Evolutionary conservation across 2,329 filamentous ascomycete genomes (phyloP), one percentile per base, ranked within the genome.

Genomic region (Thermoascus crustaceus): DNA sequence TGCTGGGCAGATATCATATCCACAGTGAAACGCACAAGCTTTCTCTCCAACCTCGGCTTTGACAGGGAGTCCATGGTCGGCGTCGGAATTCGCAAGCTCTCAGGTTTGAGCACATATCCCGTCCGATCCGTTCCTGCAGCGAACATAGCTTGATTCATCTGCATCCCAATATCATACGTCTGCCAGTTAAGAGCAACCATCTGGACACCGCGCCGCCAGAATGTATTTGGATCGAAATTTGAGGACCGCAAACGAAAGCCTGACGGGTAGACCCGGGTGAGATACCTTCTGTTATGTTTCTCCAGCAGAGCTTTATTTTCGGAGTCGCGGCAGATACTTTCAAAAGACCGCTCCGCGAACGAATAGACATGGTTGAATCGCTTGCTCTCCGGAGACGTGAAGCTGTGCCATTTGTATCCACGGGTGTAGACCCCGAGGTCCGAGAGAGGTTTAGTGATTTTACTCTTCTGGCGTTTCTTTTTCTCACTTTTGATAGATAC

Each of bases 141-240:
- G 56, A 95, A 98, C 91, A 98, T 96, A 53, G 91, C 91, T 48
- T 91, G 84, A 57, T 96, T 96, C 59, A 96, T 74, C 56, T 96
- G 89, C 76, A 95, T 91, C 30, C 88, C 86, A 11, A 93, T 72
- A 55, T 96, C 91, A 53, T 93, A 95, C 0, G 88, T 96, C 63
- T 98, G 91, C 89, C 91, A 96, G 63, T 98, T 98, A 43, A 96
- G 71, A 0, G 91, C 91, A 9, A 84, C 87, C 89, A 98, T 96
- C 63, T 98, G 91, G 11, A 95, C 91, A 20, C 91, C 91, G 27
- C 86, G 80, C 34, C 89, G 80, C 91, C 91, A 98, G 57, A 91
- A 94, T 43, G 82, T 80, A 44, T 94, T 75, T 1, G 91, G 91
- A 52, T 95, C 87, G 53, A 95, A 96, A 63, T 98, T 98, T 49